Conservation (phyloP, 192 early-diverging fungal species). For the Linnemannia elongata region DNA sequence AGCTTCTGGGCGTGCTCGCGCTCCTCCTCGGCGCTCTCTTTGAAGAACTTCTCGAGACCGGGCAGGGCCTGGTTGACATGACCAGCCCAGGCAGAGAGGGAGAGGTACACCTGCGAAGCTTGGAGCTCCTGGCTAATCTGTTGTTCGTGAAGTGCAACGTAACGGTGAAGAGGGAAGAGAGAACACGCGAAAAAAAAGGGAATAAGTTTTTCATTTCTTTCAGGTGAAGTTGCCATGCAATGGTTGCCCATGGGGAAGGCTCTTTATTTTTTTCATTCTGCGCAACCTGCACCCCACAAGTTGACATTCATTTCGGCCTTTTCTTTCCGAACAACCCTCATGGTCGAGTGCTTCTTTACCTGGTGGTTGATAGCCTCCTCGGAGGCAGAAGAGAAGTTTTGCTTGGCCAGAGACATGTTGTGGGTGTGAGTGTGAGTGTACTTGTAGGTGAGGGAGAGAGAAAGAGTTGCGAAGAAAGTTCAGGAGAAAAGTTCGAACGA, state of each 20-base stretch:
- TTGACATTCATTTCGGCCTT: background rate
- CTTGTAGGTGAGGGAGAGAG: background rate
- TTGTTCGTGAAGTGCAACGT: background rate
- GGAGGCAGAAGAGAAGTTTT: slow-evolving; percentile 65
- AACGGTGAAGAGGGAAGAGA: background rate
- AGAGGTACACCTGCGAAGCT: slow-evolving; percentile 69
- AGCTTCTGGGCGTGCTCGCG: slow-evolving; percentile 60
- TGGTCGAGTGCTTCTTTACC: slow-evolving; percentile 8
- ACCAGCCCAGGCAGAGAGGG: slow-evolving; percentile 66
- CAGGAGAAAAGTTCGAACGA: background rate
- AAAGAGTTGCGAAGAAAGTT: background rate
- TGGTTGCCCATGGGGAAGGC: background rate
- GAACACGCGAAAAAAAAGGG: background rate
- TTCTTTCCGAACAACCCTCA: background rate
- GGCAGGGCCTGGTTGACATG: slow-evolving; percentile 63
- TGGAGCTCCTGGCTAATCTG: slow-evolving; percentile 71
- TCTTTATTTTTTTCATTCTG: background rate
- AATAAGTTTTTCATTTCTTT: background rate
- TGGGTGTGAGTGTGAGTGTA: background rate
- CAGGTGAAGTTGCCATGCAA: background rate
- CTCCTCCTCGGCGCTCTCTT: slow-evolving; percentile 63
- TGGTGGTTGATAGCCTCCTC: slow-evolving; percentile 69
- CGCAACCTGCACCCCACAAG: background rate
- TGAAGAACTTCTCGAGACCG: slow-evolving; percentile 68
- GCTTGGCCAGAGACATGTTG: slow-evolving; percentile 66